A percentile compares a stretch with the other conserved stretches of the same genome.
These are phyloP conservation scores for Onygena corvina DNA, from an alignment of 2,329 filamentous ascomycete genomes.

Conservation along the genomic window DNA sequence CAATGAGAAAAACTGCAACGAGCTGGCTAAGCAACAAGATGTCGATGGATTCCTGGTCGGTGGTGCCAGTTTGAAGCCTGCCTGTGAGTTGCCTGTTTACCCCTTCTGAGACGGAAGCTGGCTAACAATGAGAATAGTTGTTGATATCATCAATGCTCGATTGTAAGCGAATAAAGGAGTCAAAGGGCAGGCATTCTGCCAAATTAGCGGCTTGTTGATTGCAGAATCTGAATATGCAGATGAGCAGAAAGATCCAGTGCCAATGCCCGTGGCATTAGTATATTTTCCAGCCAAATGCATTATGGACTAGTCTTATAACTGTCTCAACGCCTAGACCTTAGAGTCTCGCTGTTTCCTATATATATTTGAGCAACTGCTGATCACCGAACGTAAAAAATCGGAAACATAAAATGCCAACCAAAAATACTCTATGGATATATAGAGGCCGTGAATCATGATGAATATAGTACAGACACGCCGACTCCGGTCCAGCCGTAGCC, in stretches of 20 bases:
- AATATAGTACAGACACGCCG: constrained; percentile 33
- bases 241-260: too few species aligned
- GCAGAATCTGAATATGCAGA: too few species aligned
- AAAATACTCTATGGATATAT: not conserved
- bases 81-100: constrained; percentile 50
- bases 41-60: constrained; percentile 98
- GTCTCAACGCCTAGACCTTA: too few species aligned
- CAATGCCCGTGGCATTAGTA: too few species aligned
- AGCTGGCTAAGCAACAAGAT: constrained; percentile 81
- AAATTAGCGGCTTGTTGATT: not conserved
- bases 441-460: constrained; percentile 22
- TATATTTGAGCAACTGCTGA: too few species aligned
- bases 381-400: not conserved
- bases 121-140: constrained; percentile 33
- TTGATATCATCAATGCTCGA: constrained; percentile 58
- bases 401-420: not conserved
- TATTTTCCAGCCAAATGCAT: too few species aligned
- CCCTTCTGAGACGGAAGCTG: not conserved
- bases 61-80: constrained; percentile 92
- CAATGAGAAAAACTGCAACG: constrained; percentile 94
- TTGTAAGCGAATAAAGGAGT: constrained; percentile 24
- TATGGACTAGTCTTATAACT: too few species aligned
- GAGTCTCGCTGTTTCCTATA: too few species aligned
- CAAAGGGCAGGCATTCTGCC: not conserved
- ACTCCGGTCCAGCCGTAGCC: constrained; percentile 32